Percentiles rank a stretch among this genome's conserved stretches.
Evolutionary conservation across 2,329 filamentous ascomycete genomes (phyloP).

Genomic region (Cladosporium velox): DNA sequence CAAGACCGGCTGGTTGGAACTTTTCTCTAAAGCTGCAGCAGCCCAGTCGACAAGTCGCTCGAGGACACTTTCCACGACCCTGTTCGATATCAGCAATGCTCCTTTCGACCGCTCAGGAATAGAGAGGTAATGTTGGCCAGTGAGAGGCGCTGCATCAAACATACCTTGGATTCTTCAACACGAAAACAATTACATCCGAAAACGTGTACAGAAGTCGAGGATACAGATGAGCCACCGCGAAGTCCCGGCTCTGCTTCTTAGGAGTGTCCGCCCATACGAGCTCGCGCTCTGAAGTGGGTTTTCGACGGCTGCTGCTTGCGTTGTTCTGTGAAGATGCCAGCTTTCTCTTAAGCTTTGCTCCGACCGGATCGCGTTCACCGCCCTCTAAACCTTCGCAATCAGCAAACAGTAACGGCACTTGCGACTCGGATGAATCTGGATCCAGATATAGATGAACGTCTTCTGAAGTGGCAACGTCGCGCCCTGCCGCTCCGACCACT

Average conservation of each 20-base stretch:
- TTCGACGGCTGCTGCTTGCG: slow-evolving; percentile 2
- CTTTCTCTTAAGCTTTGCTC: slow-evolving; percentile 24
- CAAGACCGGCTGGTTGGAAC: slow-evolving; percentile 54
- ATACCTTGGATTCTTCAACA: slow-evolving; percentile 38
- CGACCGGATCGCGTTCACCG: slow-evolving; percentile 47
- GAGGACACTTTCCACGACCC: slow-evolving; percentile 47
- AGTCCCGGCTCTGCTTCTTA: slow-evolving; percentile 32
- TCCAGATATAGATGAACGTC: slow-evolving; percentile 55
- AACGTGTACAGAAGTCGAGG: slow-evolving; percentile 43
- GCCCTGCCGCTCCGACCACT: slow-evolving; percentile 22
- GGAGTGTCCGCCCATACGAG: slow-evolving; percentile 29
- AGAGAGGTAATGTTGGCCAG: neutral
- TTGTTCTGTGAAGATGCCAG: neutral
- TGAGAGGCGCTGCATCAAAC: neutral
- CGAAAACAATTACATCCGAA: slow-evolving; percentile 44
- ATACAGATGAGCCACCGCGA: slow-evolving; percentile 39
- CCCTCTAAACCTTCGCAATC: slow-evolving; percentile 57
- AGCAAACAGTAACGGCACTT: slow-evolving; percentile 48
- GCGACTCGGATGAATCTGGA: slow-evolving; percentile 40
- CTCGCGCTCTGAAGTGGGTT: slow-evolving; percentile 23
- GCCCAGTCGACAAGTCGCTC: slow-evolving; percentile 51
- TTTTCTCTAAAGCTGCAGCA: slow-evolving; percentile 50
- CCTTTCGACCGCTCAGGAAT: neutral
- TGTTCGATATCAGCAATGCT: slow-evolving; percentile 26
- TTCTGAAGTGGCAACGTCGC: slow-evolving; percentile 47